These are phyloP conservation scores for Trametes sanguinea DNA, from an alignment of 768 basidiomycete genomes.

Conservation along the genomic window DNA sequence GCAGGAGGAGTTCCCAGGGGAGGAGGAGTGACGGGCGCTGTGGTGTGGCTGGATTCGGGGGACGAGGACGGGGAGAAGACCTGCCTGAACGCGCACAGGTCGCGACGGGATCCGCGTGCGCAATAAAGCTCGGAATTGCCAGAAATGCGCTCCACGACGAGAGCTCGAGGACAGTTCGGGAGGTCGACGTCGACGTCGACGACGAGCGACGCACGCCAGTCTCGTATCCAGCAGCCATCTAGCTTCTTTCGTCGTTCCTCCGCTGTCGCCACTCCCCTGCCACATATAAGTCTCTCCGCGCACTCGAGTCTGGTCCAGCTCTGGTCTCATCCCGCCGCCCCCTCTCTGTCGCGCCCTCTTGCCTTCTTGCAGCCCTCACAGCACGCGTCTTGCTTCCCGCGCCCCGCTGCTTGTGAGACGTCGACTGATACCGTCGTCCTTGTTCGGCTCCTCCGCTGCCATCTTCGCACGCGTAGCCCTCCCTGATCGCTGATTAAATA, in stretches of 20 bases:
- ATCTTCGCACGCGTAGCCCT: slow-evolving; percentile 17
- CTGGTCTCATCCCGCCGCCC: not conserved
- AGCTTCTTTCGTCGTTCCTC: slow-evolving; percentile 14
- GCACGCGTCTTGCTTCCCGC: slow-evolving; percentile 7
- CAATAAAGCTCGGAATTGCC: not conserved
- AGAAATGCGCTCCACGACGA: not conserved
- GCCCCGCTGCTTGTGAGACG: not conserved
- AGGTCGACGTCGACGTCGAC: not conserved
- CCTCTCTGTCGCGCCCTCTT: not conserved
- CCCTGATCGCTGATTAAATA: not conserved
- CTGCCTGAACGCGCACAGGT: slow-evolving; percentile 7
- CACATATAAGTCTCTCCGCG: not conserved
- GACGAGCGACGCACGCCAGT: not conserved
- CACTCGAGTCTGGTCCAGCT: not conserved
- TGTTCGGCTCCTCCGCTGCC: slow-evolving; percentile 16
- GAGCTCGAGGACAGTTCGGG: not conserved
- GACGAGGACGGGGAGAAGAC: not conserved
- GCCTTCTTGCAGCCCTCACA: slow-evolving; percentile 3
- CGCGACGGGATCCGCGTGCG: slow-evolving; percentile 16
- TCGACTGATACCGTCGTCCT: slow-evolving; percentile 15
- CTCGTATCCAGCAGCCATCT: not conserved
- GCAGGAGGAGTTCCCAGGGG: slow-evolving; percentile 10
- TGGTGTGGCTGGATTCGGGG: not conserved
- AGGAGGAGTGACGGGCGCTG: not conserved
- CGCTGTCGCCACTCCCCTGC: slow-evolving; percentile 7